These are phyloP conservation scores for Discostella pseudostelligera DNA, from an alignment of 108 stramenopile species.

Conservation along the genomic window DNA sequence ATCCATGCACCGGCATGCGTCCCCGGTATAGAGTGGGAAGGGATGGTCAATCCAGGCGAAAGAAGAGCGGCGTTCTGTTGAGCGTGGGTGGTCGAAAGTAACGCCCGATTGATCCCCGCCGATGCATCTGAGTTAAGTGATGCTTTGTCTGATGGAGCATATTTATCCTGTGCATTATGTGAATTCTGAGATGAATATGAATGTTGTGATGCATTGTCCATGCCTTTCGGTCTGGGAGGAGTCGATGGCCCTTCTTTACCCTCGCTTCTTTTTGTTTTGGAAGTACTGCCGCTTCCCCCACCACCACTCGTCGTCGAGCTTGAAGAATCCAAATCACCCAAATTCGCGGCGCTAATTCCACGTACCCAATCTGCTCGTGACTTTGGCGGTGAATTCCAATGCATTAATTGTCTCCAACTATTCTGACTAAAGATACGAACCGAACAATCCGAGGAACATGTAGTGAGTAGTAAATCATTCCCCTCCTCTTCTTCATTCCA, in stretches of 20 bases:
- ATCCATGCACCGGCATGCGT: slow-evolving; percentile 85
- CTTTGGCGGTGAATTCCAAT: slow-evolving; percentile 71
- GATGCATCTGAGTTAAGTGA: slow-evolving; percentile 25
- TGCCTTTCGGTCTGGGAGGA: slow-evolving; percentile 27
- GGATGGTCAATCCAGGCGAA: slow-evolving; percentile 27
- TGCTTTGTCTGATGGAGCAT: slow-evolving; percentile 6
- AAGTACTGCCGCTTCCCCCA: not conserved
- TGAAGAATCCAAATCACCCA: slow-evolving; percentile 79
- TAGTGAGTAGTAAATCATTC: slow-evolving; percentile 82
- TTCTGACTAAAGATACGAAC: slow-evolving; percentile 78
- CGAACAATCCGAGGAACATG: slow-evolving; percentile 55
- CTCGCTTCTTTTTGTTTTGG: slow-evolving; percentile 30
- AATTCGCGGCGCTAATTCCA: slow-evolving; percentile 69
- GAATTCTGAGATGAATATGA: slow-evolving; percentile 8
- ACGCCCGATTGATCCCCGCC: slow-evolving; percentile 24
- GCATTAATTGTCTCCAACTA: slow-evolving; percentile 72
- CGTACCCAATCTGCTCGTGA: slow-evolving; percentile 80
- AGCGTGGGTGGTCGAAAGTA: slow-evolving; percentile 19
- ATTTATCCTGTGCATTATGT: slow-evolving; percentile 5
- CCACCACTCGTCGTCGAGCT: not conserved
- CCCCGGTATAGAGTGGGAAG: slow-evolving; percentile 52
- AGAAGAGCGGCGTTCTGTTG: not conserved
- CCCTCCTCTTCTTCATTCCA: slow-evolving; percentile 50
- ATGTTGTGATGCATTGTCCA: not conserved
- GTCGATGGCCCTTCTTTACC: slow-evolving; percentile 13